These are phyloP conservation scores for Elaeis guineensis DNA, from an alignment of 176 grass and related monocot genomes.

Conservation along the genomic window DNA sequence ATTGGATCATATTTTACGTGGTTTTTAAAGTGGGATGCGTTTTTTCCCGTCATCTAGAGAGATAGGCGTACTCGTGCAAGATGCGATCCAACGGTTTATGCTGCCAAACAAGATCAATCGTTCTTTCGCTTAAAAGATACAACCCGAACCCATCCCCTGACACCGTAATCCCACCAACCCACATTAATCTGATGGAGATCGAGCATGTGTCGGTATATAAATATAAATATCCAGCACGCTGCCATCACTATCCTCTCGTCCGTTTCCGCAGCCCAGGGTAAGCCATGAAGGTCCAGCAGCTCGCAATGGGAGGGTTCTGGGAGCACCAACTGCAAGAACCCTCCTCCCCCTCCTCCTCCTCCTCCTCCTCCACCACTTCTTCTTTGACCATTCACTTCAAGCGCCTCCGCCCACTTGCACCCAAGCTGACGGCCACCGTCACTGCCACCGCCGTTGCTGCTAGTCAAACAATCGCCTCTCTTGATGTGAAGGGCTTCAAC, in stretches of 20 bases:
- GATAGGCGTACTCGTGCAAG: too few relatives aligned
- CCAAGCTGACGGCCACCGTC: conserved; percentile 32
- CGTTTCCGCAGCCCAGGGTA: too few relatives aligned
- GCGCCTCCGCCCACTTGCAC: conserved; percentile 31
- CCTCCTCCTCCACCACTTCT: conserved; percentile 16
- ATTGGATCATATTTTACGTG: too few relatives aligned
- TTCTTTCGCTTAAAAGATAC: too few relatives aligned
- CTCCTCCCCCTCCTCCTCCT: conserved; percentile 9
- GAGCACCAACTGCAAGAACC: conserved; percentile 25
- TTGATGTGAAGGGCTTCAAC: conserved; percentile 19
- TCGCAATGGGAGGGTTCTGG: conserved; percentile 28
- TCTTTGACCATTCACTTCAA: conserved; percentile 3
- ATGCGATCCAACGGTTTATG: too few relatives aligned
- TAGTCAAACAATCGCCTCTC: conserved; percentile 13
- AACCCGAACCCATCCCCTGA: too few relatives aligned
- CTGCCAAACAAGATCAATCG: too few relatives aligned
- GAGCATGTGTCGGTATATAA: not conserved
- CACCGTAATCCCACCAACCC: too few relatives aligned
- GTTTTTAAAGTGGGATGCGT: too few relatives aligned
- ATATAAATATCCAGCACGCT: not conserved
- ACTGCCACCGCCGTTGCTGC: not conserved
- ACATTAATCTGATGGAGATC: too few relatives aligned
- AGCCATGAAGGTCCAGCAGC: conserved; percentile 56
- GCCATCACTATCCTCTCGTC: too few relatives aligned
- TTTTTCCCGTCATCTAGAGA: too few relatives aligned